A percentile compares a stretch with the other conserved stretches of the same genome.
These are phyloP conservation scores for Entrophospora sp. DNA, from an alignment of 192 early-diverging fungal genomes.

Conservation along the genomic window DNA sequence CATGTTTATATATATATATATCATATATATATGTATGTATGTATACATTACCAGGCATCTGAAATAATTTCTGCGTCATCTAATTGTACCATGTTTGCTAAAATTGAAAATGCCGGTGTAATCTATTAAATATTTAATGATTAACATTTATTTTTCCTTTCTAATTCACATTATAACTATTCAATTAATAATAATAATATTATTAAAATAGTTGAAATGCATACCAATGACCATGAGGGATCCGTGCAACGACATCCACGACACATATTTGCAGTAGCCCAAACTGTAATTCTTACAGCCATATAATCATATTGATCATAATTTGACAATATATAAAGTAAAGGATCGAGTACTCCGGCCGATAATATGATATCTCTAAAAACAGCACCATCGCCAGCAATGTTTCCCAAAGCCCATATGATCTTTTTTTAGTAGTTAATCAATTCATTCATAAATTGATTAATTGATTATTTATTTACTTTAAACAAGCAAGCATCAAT, in stretches of 20 bases:
- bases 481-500: too few species aligned
- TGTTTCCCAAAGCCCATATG: conserved; percentile 12
- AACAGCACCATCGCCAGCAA: conserved; percentile 4
- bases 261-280: conserved; percentile 14
- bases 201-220: neutral
- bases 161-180: too few species aligned
- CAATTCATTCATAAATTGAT: neutral
- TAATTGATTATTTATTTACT: too few species aligned
- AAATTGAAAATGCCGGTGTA: conserved; percentile 5
- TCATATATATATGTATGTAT: neutral
- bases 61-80: conserved; percentile 6
- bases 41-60: neutral
- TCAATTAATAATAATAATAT: neutral
- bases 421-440: neutral
- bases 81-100: conserved; percentile 1
- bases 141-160: too few species aligned
- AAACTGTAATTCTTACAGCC: conserved; percentile 10
- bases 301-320: conserved; percentile 8
- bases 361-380: conserved; percentile 10
- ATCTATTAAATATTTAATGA: neutral
- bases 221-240: conserved; percentile 12
- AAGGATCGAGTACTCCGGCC: conserved; percentile 2
- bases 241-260: conserved; percentile 9
- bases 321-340: conserved; percentile 4
- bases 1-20: too few species aligned